A percentile compares a stretch with the other conserved stretches of the same genome.
Evolutionary conservation across 768 basidiomycete genomes (phyloP).

Genomic region (Lactifluus pinguis): DNA sequence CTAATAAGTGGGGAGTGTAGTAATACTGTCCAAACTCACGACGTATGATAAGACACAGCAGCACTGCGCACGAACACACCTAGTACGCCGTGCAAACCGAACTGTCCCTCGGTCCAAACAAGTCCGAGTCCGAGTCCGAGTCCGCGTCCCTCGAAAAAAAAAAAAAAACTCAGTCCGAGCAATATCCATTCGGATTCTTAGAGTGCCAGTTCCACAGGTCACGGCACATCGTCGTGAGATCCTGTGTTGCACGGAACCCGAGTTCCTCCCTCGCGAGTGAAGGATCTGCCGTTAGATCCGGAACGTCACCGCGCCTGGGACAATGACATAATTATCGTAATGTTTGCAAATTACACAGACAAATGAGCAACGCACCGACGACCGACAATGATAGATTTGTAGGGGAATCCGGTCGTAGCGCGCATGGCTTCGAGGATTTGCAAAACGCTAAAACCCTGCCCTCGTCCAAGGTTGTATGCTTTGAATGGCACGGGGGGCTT

Average conservation of each 20-base stretch:
- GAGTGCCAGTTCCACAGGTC: conserved; percentile 99
- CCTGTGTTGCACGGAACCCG: conserved; percentile 75
- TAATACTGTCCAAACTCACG: conserved; percentile 9
- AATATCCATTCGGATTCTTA: conserved; percentile 80
- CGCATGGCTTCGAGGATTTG: conserved; percentile 94
- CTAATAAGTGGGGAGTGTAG: background rate
- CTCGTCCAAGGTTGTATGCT: conserved; percentile 95
- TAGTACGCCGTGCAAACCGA: background rate
- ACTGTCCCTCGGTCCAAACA: background rate
- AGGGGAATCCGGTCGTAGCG: conserved; percentile 81
- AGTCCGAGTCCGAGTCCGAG: background rate
- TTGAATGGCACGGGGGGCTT: conserved; percentile 59
- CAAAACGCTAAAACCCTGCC: conserved; percentile 84
- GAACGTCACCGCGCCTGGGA: conserved; percentile 85
- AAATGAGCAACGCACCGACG: conserved; percentile 53
- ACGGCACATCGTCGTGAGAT: conserved; percentile 86
- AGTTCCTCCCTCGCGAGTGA: conserved; percentile 85
- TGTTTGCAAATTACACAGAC: background rate
- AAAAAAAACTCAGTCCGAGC: conserved; percentile 4
- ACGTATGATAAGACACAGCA: conserved; percentile 3
- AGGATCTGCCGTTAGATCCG: conserved; percentile 93
- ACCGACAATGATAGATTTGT: conserved; percentile 82
- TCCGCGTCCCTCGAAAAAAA: background rate
- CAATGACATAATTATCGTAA: background rate
- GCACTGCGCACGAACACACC: background rate